phyloP scores from a whole-genome alignment of 805 yeast species.

The Lipomyces sp. region DNA sequence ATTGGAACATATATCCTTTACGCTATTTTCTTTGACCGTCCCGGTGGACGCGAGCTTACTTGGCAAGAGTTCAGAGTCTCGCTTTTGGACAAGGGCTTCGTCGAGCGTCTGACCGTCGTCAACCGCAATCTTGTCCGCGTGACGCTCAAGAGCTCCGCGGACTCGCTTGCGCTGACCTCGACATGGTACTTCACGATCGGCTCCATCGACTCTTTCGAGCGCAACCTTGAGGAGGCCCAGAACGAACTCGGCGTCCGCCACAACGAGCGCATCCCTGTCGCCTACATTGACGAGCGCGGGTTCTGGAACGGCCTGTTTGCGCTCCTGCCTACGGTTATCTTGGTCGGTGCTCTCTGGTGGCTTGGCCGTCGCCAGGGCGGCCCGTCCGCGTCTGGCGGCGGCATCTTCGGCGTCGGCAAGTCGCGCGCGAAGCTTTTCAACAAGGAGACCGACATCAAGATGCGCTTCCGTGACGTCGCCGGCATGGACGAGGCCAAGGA shows the following conservation, averaged over 20 bases:
- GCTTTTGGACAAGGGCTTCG: conserved; percentile 73
- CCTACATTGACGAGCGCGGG: conserved; percentile 70
- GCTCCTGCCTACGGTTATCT: conserved; percentile 80
- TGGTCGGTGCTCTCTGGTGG: conserved; percentile 86
- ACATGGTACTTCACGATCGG: conserved; percentile 72
- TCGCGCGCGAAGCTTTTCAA: conserved; percentile 82
- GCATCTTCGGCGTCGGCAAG: conserved; percentile 79
- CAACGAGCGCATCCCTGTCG: conserved; percentile 71
- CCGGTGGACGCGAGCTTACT: conserved; percentile 53
- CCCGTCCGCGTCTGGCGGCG: conserved; percentile 67
- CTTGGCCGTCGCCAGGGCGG: conserved; percentile 63
- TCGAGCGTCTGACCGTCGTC: conserved; percentile 66
- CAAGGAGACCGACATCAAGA: conserved; percentile 84
- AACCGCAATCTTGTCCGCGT: conserved; percentile 76
- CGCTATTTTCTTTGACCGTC: conserved; percentile 11
- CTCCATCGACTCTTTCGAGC: conserved; percentile 83
- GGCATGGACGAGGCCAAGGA: conserved; percentile 96
- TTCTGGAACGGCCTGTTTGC: conserved; percentile 61
- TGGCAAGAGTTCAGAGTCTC: conserved; percentile 87
- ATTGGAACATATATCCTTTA: conserved; percentile 10
- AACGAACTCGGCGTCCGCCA: conserved; percentile 60
- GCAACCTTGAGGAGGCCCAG: conserved; percentile 71
- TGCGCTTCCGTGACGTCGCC: conserved; percentile 90
- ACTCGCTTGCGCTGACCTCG: conserved; percentile 49
- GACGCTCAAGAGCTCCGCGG: conserved; percentile 50